Percentiles rank a stretch among this genome's conserved stretches.
Conservation (phyloP, 306 rosid genomes). For the Rosa multiflora region DNA sequence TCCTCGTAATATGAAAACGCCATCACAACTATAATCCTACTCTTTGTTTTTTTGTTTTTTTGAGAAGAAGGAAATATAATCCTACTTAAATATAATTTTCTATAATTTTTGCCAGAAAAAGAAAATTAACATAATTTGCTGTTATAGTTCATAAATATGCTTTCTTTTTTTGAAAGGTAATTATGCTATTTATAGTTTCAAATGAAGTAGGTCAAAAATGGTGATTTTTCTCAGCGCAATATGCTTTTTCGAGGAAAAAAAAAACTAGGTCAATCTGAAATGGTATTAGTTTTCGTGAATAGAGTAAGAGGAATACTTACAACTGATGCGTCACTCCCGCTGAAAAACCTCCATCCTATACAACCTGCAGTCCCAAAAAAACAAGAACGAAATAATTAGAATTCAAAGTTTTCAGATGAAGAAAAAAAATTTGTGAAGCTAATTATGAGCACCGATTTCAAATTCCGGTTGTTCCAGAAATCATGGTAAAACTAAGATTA, state of each 20-base stretch:
- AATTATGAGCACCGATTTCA: neutral
- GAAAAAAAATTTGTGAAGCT: neutral
- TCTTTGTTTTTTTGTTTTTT: too few species aligned
- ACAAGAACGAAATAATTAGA: neutral
- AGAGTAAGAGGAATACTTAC: constrained; percentile 44
- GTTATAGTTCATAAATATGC: neutral
- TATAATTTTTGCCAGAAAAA: too few species aligned
- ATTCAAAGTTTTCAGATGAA: neutral
- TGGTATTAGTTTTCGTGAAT: too few species aligned
- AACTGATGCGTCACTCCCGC: constrained; percentile 59
- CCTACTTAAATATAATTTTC: neutral
- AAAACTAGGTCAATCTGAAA: neutral
- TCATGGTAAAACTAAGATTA: neutral
- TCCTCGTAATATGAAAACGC: constrained; percentile 17
- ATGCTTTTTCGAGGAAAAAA: neutral
- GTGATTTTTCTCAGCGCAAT: neutral
- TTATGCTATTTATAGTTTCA: neutral
- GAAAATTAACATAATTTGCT: neutral
- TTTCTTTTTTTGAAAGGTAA: neutral
- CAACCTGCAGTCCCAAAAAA: constrained; percentile 54
- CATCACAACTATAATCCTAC: neutral
- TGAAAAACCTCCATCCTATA: constrained; percentile 65
- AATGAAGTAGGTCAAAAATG: neutral
- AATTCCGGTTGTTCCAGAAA: neutral
- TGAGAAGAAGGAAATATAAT: neutral